Base-by-base conservation (phyloP, 179 eudicot species). In the Patellifolia procumbens region DNA sequence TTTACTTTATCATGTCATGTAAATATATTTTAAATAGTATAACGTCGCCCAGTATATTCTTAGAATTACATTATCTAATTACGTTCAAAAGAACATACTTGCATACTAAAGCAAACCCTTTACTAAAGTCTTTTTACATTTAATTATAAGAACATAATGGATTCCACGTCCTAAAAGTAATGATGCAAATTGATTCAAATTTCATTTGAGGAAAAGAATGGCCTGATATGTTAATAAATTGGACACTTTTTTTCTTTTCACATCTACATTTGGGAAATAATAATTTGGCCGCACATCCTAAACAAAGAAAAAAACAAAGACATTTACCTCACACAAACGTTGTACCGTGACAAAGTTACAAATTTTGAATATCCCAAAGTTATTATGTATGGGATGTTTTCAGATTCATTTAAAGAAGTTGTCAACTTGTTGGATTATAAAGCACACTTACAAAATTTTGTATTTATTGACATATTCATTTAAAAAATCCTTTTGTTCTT, bases 151-250 rank as follows among this genome's bases (percentile, higher is more conserved):
- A 66, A 2, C 29, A 2, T 68, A 12, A 48, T 49, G 42, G 73
- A 68, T 68, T 68, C 73, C 73, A 68, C 73, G 73, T 48, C 39
- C 22, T 68, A 46, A 68, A 68, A 68, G 73, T 63, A 32, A 63
- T 29, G 22, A 35, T 63, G 32, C 68, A 63, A 34, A 1, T 68
- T 66, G 70, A 45, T 35, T 66, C 70, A n/a, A 66, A 66, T 39
- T 32, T 65, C 48, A 66, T 66, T 39, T 16, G 32, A 22, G 24
- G 26, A 68, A 68, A 68, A 68, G 24, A 68, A 48, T 68, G 46
- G 42, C 73, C 17, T 48, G 48, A 32, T 19, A 15, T 8, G 28
- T 2, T 15, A 68, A 26, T 68, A 13, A 43, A 68, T 46, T 19
- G 24, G 46, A 68, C 16, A n/a, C n/a, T n/a, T 0, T 46, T 68